Conservation (phyloP, 1,284 basidiomycete genomes). For the Fomitopsis schrenkii region DNA sequence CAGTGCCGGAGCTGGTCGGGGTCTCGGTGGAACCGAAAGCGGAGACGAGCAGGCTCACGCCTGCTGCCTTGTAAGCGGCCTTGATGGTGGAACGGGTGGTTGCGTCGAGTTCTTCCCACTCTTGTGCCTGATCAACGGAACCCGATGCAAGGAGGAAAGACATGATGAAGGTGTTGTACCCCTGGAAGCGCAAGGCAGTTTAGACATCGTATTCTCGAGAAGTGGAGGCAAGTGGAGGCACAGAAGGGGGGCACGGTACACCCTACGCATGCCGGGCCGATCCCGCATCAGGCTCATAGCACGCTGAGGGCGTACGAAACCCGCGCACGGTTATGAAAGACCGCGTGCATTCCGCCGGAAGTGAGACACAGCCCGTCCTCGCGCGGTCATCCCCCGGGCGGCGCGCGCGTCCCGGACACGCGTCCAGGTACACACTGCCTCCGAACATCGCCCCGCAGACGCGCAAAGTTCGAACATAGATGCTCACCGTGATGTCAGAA, state of each 20-base stretch:
- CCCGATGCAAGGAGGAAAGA: constrained; percentile 42
- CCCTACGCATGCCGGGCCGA: neutral
- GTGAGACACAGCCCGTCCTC: too few relatives aligned
- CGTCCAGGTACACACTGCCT: neutral
- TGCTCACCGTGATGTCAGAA: constrained; percentile 31
- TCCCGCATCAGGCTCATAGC: too few relatives aligned
- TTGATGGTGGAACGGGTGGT: constrained; percentile 33
- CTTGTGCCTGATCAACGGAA: constrained; percentile 39
- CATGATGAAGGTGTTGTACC: constrained; percentile 43
- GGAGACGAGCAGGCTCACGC: constrained; percentile 45
- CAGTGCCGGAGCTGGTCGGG: constrained; percentile 41
- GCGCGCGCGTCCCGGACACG: too few relatives aligned
- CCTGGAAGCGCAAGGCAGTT: constrained; percentile 20
- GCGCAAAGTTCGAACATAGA: neutral
- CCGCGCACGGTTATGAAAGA: neutral
- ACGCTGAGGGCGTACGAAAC: neutral
- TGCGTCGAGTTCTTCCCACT: constrained; percentile 34
- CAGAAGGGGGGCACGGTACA: too few relatives aligned
- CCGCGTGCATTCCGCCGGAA: too few relatives aligned
- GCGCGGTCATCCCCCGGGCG: too few relatives aligned
- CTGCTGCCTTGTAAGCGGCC: constrained; percentile 39
- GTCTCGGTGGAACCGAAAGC: constrained; percentile 47
- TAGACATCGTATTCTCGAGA: neutral
- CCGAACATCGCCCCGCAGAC: neutral
- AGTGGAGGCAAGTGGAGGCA: too few relatives aligned